Base-by-base conservation (phyloP, 1,139 yeast genomes). In the Ogataea hybrid region DNA sequence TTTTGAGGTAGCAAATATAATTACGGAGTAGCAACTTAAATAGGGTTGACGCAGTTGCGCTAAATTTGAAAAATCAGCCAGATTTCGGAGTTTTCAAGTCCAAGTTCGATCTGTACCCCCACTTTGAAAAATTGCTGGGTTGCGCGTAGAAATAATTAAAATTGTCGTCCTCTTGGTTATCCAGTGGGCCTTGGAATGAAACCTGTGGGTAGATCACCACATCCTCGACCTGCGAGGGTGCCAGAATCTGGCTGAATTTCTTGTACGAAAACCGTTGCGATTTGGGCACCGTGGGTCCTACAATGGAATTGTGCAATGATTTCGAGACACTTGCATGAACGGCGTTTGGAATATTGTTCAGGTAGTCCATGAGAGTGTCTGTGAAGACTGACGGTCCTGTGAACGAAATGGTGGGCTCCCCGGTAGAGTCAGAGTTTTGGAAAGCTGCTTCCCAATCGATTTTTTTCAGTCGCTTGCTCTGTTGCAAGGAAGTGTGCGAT, bases 351-450 rank as follows among this genome's bases (percentile, higher is more conserved):
- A 50, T 28, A 14, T 47, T 36, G 37, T 50, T 50, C 25, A 51
- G 32, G 35, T 51, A 50, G 32, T 51, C 53, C 23, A 51, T 37
- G 29, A 50, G 32, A 6, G 55, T 45, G 36, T 51, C 55, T 5
- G 54, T 35, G 30, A 50, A 51, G 28, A 51, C 46, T 2, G 51
- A 43, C 9, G 53, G 46, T 15, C 55, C 55, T 2, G 55, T 51
- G 39, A 51, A 43, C 17, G 43, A 44, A 10, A 49, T 22, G n/a
- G 41, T 25, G 15, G 55, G 52, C 41, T 51, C 55, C 2, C 54
- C 53, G 4, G 46, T 41, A 3, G 48, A 46, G 28, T 51, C 55
- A 1, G 30, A 32, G 3, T 40, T 11, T n/a, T 43, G 32, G 20
- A 32, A 23, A 6, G 44, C 44, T 10, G 34, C 32, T 11, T 39